phyloP scores from a whole-genome alignment of 1,139 yeast genomes.

The Suhomyces kunorum region DNA sequence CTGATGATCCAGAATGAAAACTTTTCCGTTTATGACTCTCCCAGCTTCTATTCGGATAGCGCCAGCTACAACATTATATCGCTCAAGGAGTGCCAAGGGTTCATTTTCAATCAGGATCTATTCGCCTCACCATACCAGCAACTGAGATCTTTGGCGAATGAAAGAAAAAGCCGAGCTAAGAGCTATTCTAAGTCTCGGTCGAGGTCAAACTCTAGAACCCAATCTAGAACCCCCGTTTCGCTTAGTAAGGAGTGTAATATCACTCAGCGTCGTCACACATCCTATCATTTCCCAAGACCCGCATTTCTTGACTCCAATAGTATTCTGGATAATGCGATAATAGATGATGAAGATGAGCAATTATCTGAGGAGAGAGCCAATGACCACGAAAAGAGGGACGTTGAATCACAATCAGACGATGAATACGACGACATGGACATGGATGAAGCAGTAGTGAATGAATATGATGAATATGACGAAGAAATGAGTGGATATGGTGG shows the following conservation, averaged over 20 bases:
- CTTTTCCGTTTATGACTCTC: slow-evolving; percentile 56
- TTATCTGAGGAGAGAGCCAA: background rate
- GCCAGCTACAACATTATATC: slow-evolving; percentile 44
- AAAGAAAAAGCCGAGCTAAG: slow-evolving; percentile 31
- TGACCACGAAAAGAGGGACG: background rate
- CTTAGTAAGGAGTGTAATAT: background rate
- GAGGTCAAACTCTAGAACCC: slow-evolving; percentile 16
- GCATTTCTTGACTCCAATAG: slow-evolving; percentile 16
- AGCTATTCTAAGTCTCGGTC: slow-evolving; percentile 22
- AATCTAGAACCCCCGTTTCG: slow-evolving; percentile 10
- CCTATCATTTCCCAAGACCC: slow-evolving; percentile 34
- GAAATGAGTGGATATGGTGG: slow-evolving; percentile 28
- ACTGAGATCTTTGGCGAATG: slow-evolving; percentile 47
- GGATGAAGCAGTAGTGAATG: slow-evolving; percentile 8
- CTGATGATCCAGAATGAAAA: slow-evolving; percentile 65
- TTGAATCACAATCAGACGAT: background rate
- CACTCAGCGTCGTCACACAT: slow-evolving; percentile 32
- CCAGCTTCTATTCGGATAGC: slow-evolving; percentile 32
- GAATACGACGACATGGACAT: slow-evolving; percentile 15
- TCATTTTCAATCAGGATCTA: slow-evolving; percentile 70
- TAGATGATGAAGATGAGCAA: slow-evolving; percentile 23
- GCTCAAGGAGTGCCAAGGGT: slow-evolving; percentile 69
- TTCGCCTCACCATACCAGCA: slow-evolving; percentile 71
- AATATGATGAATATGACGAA: slow-evolving; percentile 17
- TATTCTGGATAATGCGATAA: slow-evolving; percentile 19